Percentiles rank a stretch among this genome's conserved stretches.
Evolutionary conservation across 371 early-diverging fungal genomes (phyloP).

Genomic region (Parasitella parasitica): DNA sequence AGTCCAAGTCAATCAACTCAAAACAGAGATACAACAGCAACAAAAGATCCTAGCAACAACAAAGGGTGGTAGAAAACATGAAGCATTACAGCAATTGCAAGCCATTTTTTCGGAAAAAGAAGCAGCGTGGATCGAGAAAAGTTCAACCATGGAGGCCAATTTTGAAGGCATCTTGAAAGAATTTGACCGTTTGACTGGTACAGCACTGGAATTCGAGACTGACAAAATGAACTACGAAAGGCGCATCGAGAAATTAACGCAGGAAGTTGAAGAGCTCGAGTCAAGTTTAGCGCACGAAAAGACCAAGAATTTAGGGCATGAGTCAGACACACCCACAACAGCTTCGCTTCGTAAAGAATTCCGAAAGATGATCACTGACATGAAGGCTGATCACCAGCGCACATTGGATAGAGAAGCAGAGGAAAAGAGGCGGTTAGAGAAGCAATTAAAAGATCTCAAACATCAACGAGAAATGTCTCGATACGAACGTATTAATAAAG

Average conservation of each 20-base stretch:
- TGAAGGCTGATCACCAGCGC: slow-evolving; percentile 58
- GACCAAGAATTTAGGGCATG: slow-evolving; percentile 32
- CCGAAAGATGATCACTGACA: slow-evolving; percentile 54
- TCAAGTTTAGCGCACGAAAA: slow-evolving; percentile 37
- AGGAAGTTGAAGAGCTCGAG: slow-evolving; percentile 37
- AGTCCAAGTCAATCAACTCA: slow-evolving; percentile 32
- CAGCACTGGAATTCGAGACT: slow-evolving; percentile 56
- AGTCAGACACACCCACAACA: slow-evolving; percentile 44
- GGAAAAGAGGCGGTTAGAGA: slow-evolving; percentile 55
- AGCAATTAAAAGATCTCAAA: slow-evolving; percentile 50
- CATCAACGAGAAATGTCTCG: slow-evolving; percentile 53
- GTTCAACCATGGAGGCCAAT: slow-evolving; percentile 46
- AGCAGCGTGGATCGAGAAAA: slow-evolving; percentile 43
- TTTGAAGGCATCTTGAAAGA: slow-evolving; percentile 57
- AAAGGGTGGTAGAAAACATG: background rate
- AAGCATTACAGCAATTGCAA: slow-evolving; percentile 27
- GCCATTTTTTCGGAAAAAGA: slow-evolving; percentile 38
- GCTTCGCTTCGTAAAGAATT: slow-evolving; percentile 63
- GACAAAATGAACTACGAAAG: slow-evolving; percentile 47
- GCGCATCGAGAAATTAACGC: slow-evolving; percentile 36
- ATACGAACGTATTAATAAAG: slow-evolving; percentile 51
- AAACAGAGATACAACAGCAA: slow-evolving; percentile 10
- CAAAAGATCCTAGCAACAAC: background rate
- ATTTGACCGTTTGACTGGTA: slow-evolving; percentile 55
- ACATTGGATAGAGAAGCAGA: slow-evolving; percentile 51